phyloP scores from a whole-genome alignment of 1,139 yeast species.

The Zygosaccharomyces pseudobailii region DNA sequence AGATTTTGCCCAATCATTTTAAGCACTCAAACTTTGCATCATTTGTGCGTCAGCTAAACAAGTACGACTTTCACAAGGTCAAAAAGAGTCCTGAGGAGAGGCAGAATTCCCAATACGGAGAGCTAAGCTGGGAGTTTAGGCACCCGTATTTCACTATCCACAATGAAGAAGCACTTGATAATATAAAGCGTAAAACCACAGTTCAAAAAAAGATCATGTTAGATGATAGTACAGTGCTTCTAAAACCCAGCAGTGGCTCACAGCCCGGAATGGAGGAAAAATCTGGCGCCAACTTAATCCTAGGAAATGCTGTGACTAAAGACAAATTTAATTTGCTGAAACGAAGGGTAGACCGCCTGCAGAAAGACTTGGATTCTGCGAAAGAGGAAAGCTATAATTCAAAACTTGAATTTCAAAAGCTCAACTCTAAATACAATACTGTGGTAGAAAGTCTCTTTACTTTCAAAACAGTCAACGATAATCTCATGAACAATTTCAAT shows the following conservation, averaged over 20 bases:
- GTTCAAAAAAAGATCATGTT: conserved; percentile 41
- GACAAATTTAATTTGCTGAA: conserved; percentile 25
- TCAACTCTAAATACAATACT: conserved; percentile 58
- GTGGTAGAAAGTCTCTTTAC: conserved; percentile 57
- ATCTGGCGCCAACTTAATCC: conserved; percentile 15
- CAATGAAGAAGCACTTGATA: conserved; percentile 29
- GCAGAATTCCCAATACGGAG: conserved; percentile 54
- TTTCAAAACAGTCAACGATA: conserved; percentile 52
- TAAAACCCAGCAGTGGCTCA: conserved; percentile 9
- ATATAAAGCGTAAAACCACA: conserved; percentile 44
- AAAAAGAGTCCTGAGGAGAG: conserved; percentile 45
- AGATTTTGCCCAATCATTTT: conserved; percentile 81
- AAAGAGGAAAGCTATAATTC: conserved; percentile 40
- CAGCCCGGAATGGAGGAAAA: conserved; percentile 11
- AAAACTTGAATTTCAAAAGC: conserved; percentile 41
- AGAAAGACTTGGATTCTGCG: conserved; percentile 43
- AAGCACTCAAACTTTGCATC: conserved; percentile 93
- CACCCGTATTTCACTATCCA: conserved; percentile 82
- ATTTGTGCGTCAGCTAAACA: conserved; percentile 90
- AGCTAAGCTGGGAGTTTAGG: conserved; percentile 89
- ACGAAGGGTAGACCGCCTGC: conserved; percentile 35
- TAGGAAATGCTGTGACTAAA: conserved; percentile 25
- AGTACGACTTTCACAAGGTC: conserved; percentile 98
- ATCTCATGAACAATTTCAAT: conserved; percentile 49
- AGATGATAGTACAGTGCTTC: conserved; percentile 22